A percentile compares a stretch with the other conserved stretches of the same genome.
These are phyloP conservation scores for Apophysomyces sp. DNA, from an alignment of 371 early-diverging fungal genomes.

Conservation along the genomic window DNA sequence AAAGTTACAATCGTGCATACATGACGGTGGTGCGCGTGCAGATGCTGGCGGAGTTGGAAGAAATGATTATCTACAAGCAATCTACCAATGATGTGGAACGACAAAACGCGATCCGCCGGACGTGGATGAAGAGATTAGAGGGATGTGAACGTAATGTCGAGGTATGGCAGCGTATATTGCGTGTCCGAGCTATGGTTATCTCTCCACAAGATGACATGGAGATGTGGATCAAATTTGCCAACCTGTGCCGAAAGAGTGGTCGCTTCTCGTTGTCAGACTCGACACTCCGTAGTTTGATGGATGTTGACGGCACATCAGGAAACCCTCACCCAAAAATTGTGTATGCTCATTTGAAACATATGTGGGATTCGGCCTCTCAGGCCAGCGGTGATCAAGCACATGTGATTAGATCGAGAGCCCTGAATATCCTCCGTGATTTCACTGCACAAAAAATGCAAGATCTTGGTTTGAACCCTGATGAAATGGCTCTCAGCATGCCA, in stretches of 20 bases:
- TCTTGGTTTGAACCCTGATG: slow-evolving; percentile 56
- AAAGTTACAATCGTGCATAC: slow-evolving; percentile 96
- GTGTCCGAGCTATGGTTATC: slow-evolving; percentile 87
- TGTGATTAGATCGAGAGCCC: slow-evolving; percentile 55
- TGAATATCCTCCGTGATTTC: slow-evolving; percentile 64
- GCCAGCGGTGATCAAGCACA: slow-evolving; percentile 42
- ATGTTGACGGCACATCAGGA: slow-evolving; percentile 32
- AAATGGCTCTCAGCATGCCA: slow-evolving; percentile 54
- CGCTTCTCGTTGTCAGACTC: slow-evolving; percentile 82
- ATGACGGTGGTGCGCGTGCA: slow-evolving; percentile 88
- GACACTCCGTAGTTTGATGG: slow-evolving; percentile 71
- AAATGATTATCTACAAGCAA: slow-evolving; percentile 90
- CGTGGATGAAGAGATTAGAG: slow-evolving; percentile 86
- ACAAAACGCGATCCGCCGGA: slow-evolving; percentile 76
- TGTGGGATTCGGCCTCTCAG: slow-evolving; percentile 81
- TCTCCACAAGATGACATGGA: slow-evolving; percentile 92
- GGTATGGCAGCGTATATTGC: slow-evolving; percentile 93
- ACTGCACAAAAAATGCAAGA: slow-evolving; percentile 62
- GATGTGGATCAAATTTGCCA: slow-evolving; percentile 95
- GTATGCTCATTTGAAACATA: slow-evolving; percentile 93
- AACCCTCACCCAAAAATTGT: slow-evolving; percentile 77
- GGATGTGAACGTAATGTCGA: slow-evolving; percentile 95
- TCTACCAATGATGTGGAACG: slow-evolving; percentile 79
- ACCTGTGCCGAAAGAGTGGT: slow-evolving; percentile 90
- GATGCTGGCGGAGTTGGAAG: slow-evolving; percentile 97